phyloP scores from a whole-genome alignment of 169 alveolate genomes.

The Plasmodium coatneyi region DNA sequence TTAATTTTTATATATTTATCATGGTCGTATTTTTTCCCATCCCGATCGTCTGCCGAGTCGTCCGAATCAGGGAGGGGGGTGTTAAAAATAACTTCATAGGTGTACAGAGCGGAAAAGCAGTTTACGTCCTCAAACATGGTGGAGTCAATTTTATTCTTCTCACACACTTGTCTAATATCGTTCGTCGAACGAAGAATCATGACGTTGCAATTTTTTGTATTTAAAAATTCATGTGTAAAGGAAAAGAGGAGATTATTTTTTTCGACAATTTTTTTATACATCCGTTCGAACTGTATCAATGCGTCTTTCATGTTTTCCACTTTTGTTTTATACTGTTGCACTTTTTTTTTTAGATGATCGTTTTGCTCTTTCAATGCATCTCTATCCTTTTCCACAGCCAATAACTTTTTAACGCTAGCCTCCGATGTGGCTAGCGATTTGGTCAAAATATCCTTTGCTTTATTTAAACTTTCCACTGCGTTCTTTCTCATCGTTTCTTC shows the following conservation, averaged over 20 bases:
- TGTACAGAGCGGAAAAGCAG: slow-evolving; percentile 19
- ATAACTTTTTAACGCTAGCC: slow-evolving; percentile 11
- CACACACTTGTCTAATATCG: slow-evolving; percentile 14
- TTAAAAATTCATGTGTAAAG: slow-evolving; percentile 50
- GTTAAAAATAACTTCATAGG: slow-evolving; percentile 18
- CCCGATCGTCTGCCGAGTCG: neutral
- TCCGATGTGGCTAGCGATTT: slow-evolving; percentile 18
- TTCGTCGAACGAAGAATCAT: neutral
- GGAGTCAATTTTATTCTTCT: slow-evolving; percentile 1
- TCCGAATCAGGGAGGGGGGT: neutral
- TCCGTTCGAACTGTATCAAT: slow-evolving; percentile 8
- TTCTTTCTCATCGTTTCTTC: slow-evolving; percentile 5
- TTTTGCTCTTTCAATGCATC: slow-evolving; percentile 3
- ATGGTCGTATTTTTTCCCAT: neutral
- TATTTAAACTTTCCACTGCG: slow-evolving; percentile 14
- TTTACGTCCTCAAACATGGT: neutral
- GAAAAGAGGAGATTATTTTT: slow-evolving; percentile 55
- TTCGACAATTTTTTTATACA: slow-evolving; percentile 6
- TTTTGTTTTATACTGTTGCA: neutral
- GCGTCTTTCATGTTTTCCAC: slow-evolving; percentile 12
- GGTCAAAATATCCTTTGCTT: slow-evolving; percentile 33
- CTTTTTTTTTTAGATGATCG: neutral
- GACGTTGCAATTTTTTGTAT: slow-evolving; percentile 28
- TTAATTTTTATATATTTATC: slow-evolving; percentile 42
- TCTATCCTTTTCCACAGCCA: slow-evolving; percentile 8